Base-by-base conservation (phyloP, 2,329 filamentous ascomycete genomes). In the Calonectria naviculata region DNA sequence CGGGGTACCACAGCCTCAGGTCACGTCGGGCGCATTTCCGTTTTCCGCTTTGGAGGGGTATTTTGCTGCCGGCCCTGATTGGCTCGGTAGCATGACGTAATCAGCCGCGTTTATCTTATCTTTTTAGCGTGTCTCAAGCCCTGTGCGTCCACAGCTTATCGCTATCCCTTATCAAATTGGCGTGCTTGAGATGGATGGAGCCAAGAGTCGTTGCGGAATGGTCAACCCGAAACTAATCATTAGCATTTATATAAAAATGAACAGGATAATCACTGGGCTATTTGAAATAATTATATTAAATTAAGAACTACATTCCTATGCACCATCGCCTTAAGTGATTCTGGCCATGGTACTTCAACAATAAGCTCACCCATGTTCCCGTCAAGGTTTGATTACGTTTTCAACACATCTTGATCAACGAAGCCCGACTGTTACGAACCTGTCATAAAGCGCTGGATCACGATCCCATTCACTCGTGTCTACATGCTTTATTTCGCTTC, bases 41-140 rank as follows among this genome's bases (percentile, higher is more conserved):
- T 21, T 62, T 67, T 62, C 15, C 63, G 24, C 29, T 47, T 67
- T 70, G 68, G 68, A 38, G 68, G 68, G 68, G 68, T 58, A 62
- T 49, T 31, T 46, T 34, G n/a, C 52, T n/a, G 8, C 7, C 6
- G 29, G 19, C 13, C 4, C 26, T 56, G 24, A 70, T 66, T 70
- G 54, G 68, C 19, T 9, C 10, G 38, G 1, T 4, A 15, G 13
- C 10, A 38, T 70, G 19, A 70, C 24, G 41, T 70, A 63, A 70
- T 34, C 68, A 56, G 21, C 29, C 68, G 46, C 56, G 63, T 28
- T 70, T 67, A 66, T 70, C 63, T 46, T 46, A 46, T 46, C 42
- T 6, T 10, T 56, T 56, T 66, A 66, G 58, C 62, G 42, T 19
- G 6, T 34, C 34, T 38, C 46, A 21, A 52, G 62, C 47, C 36